Conservation (phyloP, 1,284 basidiomycete genomes). For the Apiotrichum gracile region DNA sequence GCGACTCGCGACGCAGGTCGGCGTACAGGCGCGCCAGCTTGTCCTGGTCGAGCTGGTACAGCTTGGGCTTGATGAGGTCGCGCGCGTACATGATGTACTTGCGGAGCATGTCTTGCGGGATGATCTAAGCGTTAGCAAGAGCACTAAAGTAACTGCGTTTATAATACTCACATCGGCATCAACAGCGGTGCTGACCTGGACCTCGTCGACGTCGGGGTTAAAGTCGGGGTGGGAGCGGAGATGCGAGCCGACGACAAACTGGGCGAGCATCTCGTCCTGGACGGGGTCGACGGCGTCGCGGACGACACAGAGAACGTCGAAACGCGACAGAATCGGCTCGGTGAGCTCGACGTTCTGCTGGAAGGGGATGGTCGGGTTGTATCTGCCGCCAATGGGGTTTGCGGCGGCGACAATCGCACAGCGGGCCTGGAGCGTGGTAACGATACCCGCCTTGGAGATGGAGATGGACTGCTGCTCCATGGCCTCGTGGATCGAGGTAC, state of each 20-base stretch:
- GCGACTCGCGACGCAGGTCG: conserved; percentile 92
- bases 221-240: conserved; percentile 90
- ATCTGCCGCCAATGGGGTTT: conserved; percentile 91
- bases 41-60: conserved; percentile 92
- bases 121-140: conserved; percentile 57
- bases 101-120: conserved; percentile 91
- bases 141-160: no score
- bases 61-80: conserved; percentile 84
- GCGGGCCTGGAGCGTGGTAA: conserved; percentile 91
- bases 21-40: conserved; percentile 91
- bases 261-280: conserved; percentile 90
- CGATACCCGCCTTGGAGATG: conserved; percentile 97
- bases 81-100: conserved; percentile 99
- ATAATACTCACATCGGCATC: conserved; percentile 75
- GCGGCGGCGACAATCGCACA: conserved; percentile 97
- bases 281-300: conserved; percentile 97
- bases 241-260: conserved; percentile 96
- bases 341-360: conserved; percentile 98
- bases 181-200: conserved; percentile 77
- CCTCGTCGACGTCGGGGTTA: conserved; percentile 72
- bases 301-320: conserved; percentile 96
- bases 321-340: conserved; percentile 97
- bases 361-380: conserved; percentile 97
- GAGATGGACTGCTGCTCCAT: conserved; percentile 99
- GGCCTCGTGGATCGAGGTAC: conserved; percentile 98